A percentile compares a stretch with the other conserved stretches of the same genome.
Evolutionary conservation across 805 yeast genomes (phyloP).

Genomic region (Candida orba): DNA sequence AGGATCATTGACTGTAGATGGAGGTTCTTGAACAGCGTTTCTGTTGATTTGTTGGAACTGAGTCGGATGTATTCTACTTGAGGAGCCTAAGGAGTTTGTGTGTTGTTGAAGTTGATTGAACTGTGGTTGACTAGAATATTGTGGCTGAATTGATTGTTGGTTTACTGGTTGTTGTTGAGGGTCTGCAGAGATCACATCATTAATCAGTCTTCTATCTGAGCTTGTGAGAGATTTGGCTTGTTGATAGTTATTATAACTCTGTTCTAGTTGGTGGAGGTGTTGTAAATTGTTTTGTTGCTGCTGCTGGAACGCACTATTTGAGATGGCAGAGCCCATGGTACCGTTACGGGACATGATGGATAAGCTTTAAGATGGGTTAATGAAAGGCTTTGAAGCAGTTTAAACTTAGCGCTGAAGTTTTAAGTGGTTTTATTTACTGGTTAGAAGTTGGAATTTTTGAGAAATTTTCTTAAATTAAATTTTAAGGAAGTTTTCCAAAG

Average conservation of each 20-base stretch:
- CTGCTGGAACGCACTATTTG: constrained; percentile 36
- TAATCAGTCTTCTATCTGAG: constrained; percentile 22
- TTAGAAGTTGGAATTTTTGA: background rate
- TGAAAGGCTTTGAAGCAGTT: no score
- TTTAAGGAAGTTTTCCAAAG: no score
- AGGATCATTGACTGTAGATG: constrained; percentile 26
- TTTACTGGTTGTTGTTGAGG: constrained; percentile 8
- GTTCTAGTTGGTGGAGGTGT: constrained; percentile 38
- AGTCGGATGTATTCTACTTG: constrained; percentile 2
- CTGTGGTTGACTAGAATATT: background rate
- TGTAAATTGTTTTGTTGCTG: constrained; percentile 36
- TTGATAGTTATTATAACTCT: constrained; percentile 30
- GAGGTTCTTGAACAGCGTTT: background rate
- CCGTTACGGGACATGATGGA: constrained; percentile 27
- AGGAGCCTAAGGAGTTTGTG: constrained; percentile 3
- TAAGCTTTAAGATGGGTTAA: background rate
- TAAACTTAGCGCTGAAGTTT: no score
- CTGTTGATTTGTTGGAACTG: constrained; percentile 6
- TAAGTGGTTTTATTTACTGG: no score
- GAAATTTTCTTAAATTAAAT: background rate
- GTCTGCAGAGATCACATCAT: constrained; percentile 5
- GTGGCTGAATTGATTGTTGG: background rate
- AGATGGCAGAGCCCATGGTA: constrained; percentile 29
- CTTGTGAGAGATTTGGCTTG: constrained; percentile 38
- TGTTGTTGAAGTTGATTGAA: constrained; percentile 5